Base-by-base conservation (phyloP, 768 basidiomycete species). In the Agrocybe praecox region DNA sequence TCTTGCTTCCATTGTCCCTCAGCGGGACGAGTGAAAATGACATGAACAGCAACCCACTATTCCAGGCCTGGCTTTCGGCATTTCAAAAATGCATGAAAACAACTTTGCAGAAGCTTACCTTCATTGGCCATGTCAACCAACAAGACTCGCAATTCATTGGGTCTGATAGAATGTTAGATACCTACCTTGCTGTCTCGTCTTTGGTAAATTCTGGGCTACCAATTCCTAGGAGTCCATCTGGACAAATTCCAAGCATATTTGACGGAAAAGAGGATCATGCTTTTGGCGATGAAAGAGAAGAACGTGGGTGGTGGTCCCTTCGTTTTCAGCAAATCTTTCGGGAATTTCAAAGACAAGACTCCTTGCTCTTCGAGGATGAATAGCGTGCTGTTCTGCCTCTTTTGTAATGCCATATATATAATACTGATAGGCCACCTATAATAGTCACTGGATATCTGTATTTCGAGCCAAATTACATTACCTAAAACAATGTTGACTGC, bases 141-240 rank as follows among this genome's bases (percentile, higher is more conserved):
- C 57, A 61, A 49, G 52, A 65, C 52, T 49, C 5, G 5, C 14
- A 61, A 57, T 52, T 71, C 71, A 47, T 52, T 57, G 47, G 65
- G 52, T 47, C 68, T 23, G 66, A 67, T 48, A 61, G 48, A 47
- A 57, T 54, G 6, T 53, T 70, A 18, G 73, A 75, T 53, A 73
- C 68, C 5, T 68, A 68, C 32, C 62, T 68, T 34, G 70, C 73
- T 29, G 68, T 80, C 15, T 66, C 71, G 12, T 74, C 74, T 23
- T 61, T 80, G 24, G 63, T 79, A 42, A 67, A 70, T 12, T 76
- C 76, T 57, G 80, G 80, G 15, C 61, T 80, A 40, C 88, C 89
- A 3, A 62, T 90, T 2, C 89, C 89, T 12, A 89, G 86, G 69
- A 89, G 89, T 62, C 90, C 90, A 11, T 91, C 89, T 0, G 74